Evolutionary conservation across 345 rosid genomes (phyloP).

Genomic region (Syzygium jambos): DNA sequence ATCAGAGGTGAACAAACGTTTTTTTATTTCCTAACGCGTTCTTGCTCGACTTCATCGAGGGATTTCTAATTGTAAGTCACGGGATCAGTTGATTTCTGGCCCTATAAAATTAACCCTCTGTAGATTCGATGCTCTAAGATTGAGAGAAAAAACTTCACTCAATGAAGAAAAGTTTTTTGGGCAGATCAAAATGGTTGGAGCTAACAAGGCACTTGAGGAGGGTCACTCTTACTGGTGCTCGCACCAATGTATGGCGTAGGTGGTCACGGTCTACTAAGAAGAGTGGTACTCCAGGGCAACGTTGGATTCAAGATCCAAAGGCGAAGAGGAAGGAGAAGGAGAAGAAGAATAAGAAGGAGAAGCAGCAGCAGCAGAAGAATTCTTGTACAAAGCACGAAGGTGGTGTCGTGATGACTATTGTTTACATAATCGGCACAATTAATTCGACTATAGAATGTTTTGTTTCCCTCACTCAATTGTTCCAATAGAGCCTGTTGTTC

Average conservation of each 20-base stretch:
- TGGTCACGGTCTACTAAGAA: background rate
- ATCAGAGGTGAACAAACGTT: background rate
- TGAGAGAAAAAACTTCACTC: background rate
- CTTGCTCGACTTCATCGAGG: background rate
- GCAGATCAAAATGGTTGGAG: background rate
- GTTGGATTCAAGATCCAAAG: background rate
- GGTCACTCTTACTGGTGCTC: background rate
- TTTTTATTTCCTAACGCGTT: background rate
- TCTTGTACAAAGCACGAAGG: background rate
- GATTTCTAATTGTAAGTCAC: background rate
- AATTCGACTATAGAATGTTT: background rate
- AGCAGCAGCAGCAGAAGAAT: background rate
- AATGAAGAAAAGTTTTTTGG: background rate
- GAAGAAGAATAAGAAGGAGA: rapidly evolving
- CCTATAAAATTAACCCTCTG: background rate
- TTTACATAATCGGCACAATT: background rate
- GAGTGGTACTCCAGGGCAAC: background rate
- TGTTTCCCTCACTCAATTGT: background rate
- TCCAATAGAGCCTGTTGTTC: background rate
- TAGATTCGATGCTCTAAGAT: background rate
- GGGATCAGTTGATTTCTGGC: background rate
- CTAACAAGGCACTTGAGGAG: background rate
- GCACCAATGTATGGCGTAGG: background rate
- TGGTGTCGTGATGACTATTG: background rate
- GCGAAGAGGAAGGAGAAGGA: background rate